A percentile compares a stretch with the other conserved stretches of the same genome.
phyloP scores from a whole-genome alignment of 805 yeast species.

The Candida corydali region DNA sequence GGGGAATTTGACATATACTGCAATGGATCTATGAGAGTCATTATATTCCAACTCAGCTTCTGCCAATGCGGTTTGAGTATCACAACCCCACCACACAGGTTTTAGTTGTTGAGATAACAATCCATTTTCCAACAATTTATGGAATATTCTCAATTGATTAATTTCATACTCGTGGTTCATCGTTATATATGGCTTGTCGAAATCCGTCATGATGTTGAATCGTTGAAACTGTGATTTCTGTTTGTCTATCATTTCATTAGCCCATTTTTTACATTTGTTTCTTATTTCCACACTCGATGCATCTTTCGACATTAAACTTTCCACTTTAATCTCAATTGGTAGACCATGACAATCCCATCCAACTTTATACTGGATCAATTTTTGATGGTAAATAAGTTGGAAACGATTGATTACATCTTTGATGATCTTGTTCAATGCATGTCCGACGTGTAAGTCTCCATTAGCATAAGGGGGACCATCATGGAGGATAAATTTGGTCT shows the following conservation, averaged over 20 bases:
- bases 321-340: slow-evolving; percentile 88
- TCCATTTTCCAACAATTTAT: slow-evolving; percentile 57
- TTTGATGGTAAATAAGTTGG: slow-evolving; percentile 54
- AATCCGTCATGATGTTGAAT: slow-evolving; percentile 82
- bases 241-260: slow-evolving; percentile 55
- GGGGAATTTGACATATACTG: slow-evolving; percentile 70
- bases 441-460: slow-evolving; percentile 89
- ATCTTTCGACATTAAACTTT: slow-evolving; percentile 18
- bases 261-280: slow-evolving; percentile 63
- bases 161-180: slow-evolving; percentile 67
- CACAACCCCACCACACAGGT: slow-evolving; percentile 98
- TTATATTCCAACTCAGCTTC: slow-evolving; percentile 95
- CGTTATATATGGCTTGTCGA: slow-evolving; percentile 70
- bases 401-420: slow-evolving; percentile 82
- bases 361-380: slow-evolving; percentile 68
- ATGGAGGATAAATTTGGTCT: slow-evolving; percentile 61
- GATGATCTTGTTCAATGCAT: slow-evolving; percentile 82
- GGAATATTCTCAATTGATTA: slow-evolving; percentile 69
- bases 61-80: slow-evolving; percentile 89
- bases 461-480: slow-evolving; percentile 99
- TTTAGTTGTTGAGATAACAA: slow-evolving; percentile 79
- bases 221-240: slow-evolving; percentile 64
- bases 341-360: slow-evolving; percentile 99
- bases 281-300: slow-evolving; percentile 53
- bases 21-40: slow-evolving; percentile 59